Conservation (phyloP, 306 rosid genomes). For the Quercus aquifolioides region DNA sequence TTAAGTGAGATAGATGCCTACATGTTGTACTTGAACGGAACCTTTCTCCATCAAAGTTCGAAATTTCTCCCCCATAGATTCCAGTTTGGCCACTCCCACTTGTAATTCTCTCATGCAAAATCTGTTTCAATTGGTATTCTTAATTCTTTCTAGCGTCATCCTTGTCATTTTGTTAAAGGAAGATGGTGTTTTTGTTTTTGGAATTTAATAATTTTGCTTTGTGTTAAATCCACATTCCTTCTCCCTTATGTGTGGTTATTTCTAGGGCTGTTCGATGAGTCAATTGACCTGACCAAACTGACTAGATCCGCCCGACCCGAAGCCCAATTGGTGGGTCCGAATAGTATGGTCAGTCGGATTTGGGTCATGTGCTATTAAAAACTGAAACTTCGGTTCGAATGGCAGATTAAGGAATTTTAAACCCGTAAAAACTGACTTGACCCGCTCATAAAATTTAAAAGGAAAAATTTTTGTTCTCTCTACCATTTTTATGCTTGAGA, state of each 20-base stretch:
- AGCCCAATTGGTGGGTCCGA: no score
- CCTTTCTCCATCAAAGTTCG: background rate
- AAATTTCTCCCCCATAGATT: background rate
- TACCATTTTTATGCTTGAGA: no score
- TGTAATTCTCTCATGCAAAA: conserved; percentile 15
- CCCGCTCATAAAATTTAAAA: no score
- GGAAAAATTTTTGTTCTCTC: no score
- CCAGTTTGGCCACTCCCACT: background rate
- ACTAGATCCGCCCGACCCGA: fast-evolving
- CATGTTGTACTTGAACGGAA: background rate
- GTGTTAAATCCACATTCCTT: no score
- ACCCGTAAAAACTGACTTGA: fast-evolving
- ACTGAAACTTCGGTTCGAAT: fast-evolving
- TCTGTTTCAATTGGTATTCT: conserved; percentile 22
- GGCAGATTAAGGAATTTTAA: no score
- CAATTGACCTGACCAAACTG: no score
- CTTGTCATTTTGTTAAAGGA: conserved; percentile 38
- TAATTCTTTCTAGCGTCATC: conserved; percentile 23
- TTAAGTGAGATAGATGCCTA: no score
- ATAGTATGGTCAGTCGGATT: no score
- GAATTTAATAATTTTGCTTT: conserved; percentile 19
- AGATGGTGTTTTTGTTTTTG: conserved; percentile 52
- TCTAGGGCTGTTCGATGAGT: no score
- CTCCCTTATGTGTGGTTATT: no score
- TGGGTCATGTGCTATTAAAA: no score